These are phyloP conservation scores for Phragmites australis DNA, from an alignment of 176 grass and related monocot species.

Conservation along the genomic window DNA sequence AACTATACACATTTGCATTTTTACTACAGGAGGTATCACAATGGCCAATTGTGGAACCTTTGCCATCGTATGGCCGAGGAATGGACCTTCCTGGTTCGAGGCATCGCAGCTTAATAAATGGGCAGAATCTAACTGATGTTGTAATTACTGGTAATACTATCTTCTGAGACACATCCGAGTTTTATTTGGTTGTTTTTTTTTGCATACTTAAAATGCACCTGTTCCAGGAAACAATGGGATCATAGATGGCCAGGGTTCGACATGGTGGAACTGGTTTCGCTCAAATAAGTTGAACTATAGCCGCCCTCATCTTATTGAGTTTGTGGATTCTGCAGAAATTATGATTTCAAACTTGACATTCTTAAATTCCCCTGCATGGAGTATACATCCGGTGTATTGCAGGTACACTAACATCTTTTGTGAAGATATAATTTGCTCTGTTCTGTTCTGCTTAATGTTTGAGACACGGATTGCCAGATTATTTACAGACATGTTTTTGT, in stretches of 20 bases:
- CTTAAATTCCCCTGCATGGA: constrained; percentile 82
- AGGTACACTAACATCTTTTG: constrained; percentile 45
- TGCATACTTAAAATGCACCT: constrained; percentile 1
- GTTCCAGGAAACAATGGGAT: constrained; percentile 61
- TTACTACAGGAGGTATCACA: constrained; percentile 60
- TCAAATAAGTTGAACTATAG: constrained; percentile 72
- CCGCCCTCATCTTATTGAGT: constrained; percentile 90
- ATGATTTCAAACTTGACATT: constrained; percentile 72
- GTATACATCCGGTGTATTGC: constrained; percentile 84
- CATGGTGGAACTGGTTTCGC: constrained; percentile 87
- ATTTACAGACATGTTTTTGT: constrained; percentile 1
- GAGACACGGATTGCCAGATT: background rate
- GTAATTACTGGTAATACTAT: constrained; percentile 71
- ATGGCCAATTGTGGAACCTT: constrained; percentile 74
- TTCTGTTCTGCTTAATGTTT: constrained; percentile 23
- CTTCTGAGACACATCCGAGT: background rate
- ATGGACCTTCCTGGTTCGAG: constrained; percentile 71
- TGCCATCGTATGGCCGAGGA: constrained; percentile 83
- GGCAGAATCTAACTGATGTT: constrained; percentile 67
- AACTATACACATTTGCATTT: constrained; percentile 12
- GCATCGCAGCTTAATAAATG: constrained; percentile 85
- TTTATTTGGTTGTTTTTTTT: background rate
- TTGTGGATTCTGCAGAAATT: constrained; percentile 66
- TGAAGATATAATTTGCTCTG: background rate
- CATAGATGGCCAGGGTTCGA: constrained; percentile 76